Percentiles rank a stretch among this genome's conserved stretches.
Conservation (phyloP, 1,139 yeast species). For the Sugiyamaella xylanicola region DNA sequence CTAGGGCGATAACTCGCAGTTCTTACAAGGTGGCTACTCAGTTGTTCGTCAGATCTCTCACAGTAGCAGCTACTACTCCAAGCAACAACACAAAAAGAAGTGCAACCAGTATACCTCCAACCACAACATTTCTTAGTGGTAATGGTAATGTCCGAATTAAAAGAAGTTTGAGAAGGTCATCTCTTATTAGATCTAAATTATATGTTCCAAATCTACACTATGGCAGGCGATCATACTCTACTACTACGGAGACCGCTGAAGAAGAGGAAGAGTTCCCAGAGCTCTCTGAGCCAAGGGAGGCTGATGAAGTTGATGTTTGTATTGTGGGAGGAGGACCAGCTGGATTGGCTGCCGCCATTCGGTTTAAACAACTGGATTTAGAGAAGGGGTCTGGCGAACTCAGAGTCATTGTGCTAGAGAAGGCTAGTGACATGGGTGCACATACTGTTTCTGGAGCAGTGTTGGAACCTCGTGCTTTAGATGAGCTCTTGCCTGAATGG, state of each 20-base stretch:
- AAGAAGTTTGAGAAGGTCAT: neutral
- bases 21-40: neutral
- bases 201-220: neutral
- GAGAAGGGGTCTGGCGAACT: constrained; percentile 67
- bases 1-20: neutral
- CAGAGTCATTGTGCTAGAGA: constrained; percentile 86
- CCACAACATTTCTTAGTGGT: too few species aligned
- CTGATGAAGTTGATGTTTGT: constrained; percentile 86
- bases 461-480: constrained; percentile 81
- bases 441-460: constrained; percentile 95
- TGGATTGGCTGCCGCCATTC: constrained; percentile 91
- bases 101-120: too few species aligned
- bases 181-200: neutral
- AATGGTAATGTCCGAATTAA: neutral
- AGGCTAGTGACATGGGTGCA: constrained; percentile 86
- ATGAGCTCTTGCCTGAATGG: constrained; percentile 78
- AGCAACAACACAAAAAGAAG: too few species aligned
- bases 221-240: neutral
- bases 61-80: neutral
- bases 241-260: neutral
- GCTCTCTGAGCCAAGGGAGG: constrained; percentile 57
- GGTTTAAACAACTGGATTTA: constrained; percentile 77
- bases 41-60: neutral
- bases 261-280: constrained; percentile 12
- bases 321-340: constrained; percentile 99